Evolutionary conservation across 2,329 filamentous ascomycete species (phyloP), one percentile per base, ranked within the genome.

Genomic region (Fonsecaea pugnacius): DNA sequence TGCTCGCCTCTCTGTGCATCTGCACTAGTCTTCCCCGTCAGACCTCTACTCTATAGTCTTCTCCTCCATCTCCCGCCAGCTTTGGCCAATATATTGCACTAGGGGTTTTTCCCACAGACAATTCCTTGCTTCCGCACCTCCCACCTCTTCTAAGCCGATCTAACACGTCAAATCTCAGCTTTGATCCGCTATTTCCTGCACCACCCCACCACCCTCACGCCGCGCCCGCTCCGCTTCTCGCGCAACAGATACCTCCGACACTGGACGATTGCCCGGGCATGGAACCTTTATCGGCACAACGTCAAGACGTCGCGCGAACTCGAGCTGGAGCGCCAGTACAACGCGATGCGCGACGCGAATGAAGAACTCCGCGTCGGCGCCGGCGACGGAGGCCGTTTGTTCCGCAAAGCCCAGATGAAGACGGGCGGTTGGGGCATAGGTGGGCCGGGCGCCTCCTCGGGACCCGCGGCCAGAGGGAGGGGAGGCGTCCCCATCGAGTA

Each of bases 261-360:
- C 83, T 99, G 95, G 95, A 98, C 95, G 58, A 98, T 99, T 78
- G 93, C 98, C 83, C 92, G 95, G 72, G 94, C 94, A 24, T 98
- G 93, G 92, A 84, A 91, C 73, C 83, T 98, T 33, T 90, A 89
- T 79, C 87, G 89, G 72, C 85, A 88, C 71, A 85, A 90, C 75
- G 84, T 88, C 72, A 87, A 88, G 55, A 82, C 85, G 69, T 79
- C 81, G 38, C 84, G 87, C 58, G 84, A 91, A 75, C 80, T 83
- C 60, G 91, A 93, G 76, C 84, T 97, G 53, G 87, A 92, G 79
- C 84, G 91, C 48, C 87, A 87, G 81, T 92, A 93, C 79, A 89
- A 91, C 74, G 87, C 86, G 74, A 98, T 99, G 90, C 84, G 85
- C 65, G 82, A 83, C 51, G 94, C 95, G 27, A 96, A 91, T 79